Evolutionary conservation across 108 stramenopile genomes (phyloP).

Genomic region (Aurantiochytrium sp.): DNA sequence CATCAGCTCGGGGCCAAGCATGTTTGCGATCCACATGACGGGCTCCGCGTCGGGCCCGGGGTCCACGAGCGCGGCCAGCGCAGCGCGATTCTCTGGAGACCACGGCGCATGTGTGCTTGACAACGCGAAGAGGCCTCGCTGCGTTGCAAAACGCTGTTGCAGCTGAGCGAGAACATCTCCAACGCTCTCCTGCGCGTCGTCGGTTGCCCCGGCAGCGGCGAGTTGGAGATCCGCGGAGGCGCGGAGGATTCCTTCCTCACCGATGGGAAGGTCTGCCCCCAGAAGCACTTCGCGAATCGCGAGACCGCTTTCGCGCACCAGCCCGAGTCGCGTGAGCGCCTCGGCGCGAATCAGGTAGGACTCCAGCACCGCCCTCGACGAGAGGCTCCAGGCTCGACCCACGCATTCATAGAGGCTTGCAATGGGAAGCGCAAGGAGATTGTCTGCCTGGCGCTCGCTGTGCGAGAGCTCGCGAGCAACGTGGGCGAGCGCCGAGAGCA

Average conservation of each 20-base stretch:
- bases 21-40: not conserved
- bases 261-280: not conserved
- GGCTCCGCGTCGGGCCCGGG: not conserved
- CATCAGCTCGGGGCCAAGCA: not conserved
- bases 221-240: not conserved
- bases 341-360: not conserved
- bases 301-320: not conserved
- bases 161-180: not conserved
- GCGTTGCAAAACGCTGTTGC: not conserved
- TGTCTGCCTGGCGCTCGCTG: not conserved
- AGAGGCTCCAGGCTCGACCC: not conserved
- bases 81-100: not conserved
- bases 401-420: not conserved
- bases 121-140: not conserved
- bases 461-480: not conserved
- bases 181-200: not conserved
- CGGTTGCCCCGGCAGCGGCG: not conserved
- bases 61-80: not conserved
- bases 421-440: not conserved
- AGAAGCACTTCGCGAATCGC: not conserved
- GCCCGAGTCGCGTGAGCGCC: not conserved
- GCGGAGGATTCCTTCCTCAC: not conserved
- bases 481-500: not conserved
- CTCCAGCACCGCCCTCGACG: not conserved
- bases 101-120: not conserved